Conservation (phyloP, 2,329 filamentous ascomycete species). For the Penicillium sclerotigenum region DNA sequence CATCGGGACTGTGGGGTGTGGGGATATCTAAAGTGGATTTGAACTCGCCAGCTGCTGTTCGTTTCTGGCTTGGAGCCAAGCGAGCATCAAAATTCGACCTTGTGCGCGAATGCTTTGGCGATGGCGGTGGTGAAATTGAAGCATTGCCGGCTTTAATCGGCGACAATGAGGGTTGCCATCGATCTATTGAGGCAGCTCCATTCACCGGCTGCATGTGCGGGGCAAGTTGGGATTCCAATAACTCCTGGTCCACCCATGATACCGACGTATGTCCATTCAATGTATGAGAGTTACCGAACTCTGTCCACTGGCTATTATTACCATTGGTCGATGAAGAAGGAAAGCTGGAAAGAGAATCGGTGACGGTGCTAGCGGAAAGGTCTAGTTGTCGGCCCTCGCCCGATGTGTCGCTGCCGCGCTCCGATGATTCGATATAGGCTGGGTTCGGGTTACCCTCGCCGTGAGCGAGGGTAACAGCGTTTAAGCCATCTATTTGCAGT, state of each 20-base stretch:
- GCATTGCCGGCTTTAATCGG: slow-evolving; percentile 14
- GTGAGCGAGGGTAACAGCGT: slow-evolving; percentile 11
- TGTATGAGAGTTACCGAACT: slow-evolving; percentile 8
- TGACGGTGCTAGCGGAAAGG: slow-evolving; percentile 16
- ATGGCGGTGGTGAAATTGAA: slow-evolving; percentile 12
- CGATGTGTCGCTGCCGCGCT: slow-evolving; percentile 23
- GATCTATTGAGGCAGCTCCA: slow-evolving; percentile 7
- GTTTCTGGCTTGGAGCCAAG: slow-evolving; percentile 56
- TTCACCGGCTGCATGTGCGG: slow-evolving; percentile 6
- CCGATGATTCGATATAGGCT: slow-evolving; percentile 19
- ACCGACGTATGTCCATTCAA: slow-evolving; percentile 8
- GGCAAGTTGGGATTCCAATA: slow-evolving; percentile 5
- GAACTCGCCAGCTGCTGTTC: slow-evolving; percentile 71
- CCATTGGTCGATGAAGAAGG: slow-evolving; percentile 13
- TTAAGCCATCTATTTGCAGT: slow-evolving; percentile 20
- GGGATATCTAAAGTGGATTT: slow-evolving; percentile 49
- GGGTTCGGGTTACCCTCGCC: slow-evolving; percentile 7
- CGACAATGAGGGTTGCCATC: slow-evolving; percentile 10
- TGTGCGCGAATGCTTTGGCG: slow-evolving; percentile 2
- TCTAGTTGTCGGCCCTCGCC: slow-evolving; percentile 18
- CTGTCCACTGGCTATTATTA: slow-evolving; percentile 5
- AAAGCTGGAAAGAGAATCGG: slow-evolving; percentile 16
- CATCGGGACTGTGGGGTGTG: slow-evolving; percentile 29
- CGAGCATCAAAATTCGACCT: slow-evolving; percentile 5
- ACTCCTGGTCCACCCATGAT: slow-evolving; percentile 6